phyloP scores from a whole-genome alignment of 441 rosid genomes.

The Dalechampia spathulata region DNA sequence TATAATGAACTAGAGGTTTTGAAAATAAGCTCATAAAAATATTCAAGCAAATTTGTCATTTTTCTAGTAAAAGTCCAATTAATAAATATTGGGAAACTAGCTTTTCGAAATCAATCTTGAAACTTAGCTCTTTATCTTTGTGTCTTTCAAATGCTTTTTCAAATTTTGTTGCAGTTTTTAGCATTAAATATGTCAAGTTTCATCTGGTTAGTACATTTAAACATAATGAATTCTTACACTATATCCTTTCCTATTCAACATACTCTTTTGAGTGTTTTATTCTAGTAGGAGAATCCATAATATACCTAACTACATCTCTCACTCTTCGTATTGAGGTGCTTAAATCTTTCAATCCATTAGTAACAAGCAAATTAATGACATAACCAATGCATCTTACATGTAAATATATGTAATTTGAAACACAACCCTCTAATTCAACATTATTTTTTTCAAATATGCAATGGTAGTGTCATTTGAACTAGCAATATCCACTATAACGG shows the following conservation, averaged over 20 bases:
- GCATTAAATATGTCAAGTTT: neutral
- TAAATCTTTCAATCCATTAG: neutral
- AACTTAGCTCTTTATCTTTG: neutral
- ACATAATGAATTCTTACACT: neutral
- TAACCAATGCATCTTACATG: neutral
- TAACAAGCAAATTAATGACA: neutral
- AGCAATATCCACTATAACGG: neutral
- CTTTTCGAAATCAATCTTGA: neutral
- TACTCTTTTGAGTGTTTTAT: neutral
- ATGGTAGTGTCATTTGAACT: neutral
- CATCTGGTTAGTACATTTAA: neutral
- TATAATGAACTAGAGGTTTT: neutral
- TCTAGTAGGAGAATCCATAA: neutral
- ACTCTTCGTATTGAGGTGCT: neutral
- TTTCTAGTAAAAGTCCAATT: neutral
- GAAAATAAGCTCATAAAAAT: neutral
- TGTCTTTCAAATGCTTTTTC: neutral
- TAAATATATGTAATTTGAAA: neutral
- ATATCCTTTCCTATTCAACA: neutral
- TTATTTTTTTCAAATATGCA: neutral
- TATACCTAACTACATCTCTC: neutral
- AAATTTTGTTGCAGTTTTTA: neutral
- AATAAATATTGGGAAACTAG: neutral
- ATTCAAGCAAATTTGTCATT: neutral
- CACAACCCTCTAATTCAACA: neutral